Percentiles rank a stretch among this genome's conserved stretches.
These are phyloP conservation scores for Yueomyces sp. DNA, from an alignment of 1,139 yeast genomes.

Conservation along the genomic window DNA sequence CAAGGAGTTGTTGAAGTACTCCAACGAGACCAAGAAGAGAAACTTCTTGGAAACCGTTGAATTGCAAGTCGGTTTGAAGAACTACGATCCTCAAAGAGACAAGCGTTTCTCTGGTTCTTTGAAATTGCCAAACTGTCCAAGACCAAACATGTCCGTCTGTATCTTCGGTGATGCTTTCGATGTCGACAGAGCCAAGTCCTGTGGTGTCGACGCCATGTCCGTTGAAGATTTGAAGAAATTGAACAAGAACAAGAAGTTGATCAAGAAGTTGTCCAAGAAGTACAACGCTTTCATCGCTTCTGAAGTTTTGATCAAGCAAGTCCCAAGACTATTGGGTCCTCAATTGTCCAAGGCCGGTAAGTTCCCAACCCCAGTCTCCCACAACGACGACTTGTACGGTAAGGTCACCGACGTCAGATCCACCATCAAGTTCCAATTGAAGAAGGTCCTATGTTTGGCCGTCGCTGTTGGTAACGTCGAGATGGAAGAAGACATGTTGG, in stretches of 20 bases:
- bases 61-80: conserved; percentile 98
- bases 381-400: conserved; percentile 92
- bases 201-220: conserved; percentile 99
- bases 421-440: conserved; percentile 99
- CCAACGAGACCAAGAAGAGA: conserved; percentile 97
- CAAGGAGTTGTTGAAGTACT: conserved; percentile 79
- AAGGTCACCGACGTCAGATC: conserved; percentile 97
- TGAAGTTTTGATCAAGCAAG: conserved; percentile 98
- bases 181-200: conserved; percentile 99
- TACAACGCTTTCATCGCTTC: conserved; percentile 99
- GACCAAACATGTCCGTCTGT: conserved; percentile 99
- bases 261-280: conserved; percentile 99
- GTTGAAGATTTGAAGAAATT: conserved; percentile 99
- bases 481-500: conserved; percentile 94
- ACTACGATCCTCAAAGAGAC: conserved; percentile 99
- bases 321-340: conserved; percentile 99
- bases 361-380: conserved; percentile 99
- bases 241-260: conserved; percentile 99
- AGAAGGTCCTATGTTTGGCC: conserved; percentile 90
- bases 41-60: conserved; percentile 99
- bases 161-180: conserved; percentile 99
- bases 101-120: conserved; percentile 99
- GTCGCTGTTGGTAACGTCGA: conserved; percentile 97
- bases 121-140: conserved; percentile 97
- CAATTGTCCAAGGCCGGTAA: conserved; percentile 99